These are phyloP conservation scores for Pythium rishiriense DNA, from an alignment of 352 stramenopile genomes.

Conservation along the genomic window DNA sequence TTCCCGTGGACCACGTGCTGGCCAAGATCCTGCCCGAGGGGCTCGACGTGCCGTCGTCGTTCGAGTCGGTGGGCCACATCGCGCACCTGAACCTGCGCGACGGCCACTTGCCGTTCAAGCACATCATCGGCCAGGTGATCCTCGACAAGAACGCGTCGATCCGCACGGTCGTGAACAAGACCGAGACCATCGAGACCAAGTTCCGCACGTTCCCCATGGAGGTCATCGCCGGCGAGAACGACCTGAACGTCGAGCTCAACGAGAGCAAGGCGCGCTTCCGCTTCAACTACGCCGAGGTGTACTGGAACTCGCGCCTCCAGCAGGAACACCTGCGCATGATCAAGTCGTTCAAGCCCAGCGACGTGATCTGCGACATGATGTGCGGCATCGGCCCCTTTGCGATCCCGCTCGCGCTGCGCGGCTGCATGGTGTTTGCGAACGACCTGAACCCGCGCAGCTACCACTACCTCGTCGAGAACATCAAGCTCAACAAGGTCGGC, in stretches of 20 bases:
- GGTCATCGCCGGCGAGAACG: constrained; percentile 88
- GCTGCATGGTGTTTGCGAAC: constrained; percentile 90
- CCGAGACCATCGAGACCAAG: constrained; percentile 92
- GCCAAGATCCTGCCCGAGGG: constrained; percentile 76
- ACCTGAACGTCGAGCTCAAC: constrained; percentile 88
- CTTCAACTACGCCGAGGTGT: constrained; percentile 96
- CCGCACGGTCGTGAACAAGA: constrained; percentile 98
- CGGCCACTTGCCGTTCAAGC: constrained; percentile 94
- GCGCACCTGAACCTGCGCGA: constrained; percentile 97
- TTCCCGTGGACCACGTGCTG: constrained; percentile 79
- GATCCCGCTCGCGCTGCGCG: constrained; percentile 89
- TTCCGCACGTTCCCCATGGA: constrained; percentile 98
- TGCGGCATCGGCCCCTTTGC: constrained; percentile 96
- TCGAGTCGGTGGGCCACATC: constrained; percentile 96
- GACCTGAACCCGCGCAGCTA: constrained; percentile 92
- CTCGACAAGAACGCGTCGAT: constrained; percentile 97
- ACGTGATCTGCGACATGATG: constrained; percentile 95
- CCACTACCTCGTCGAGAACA: constrained; percentile 92
- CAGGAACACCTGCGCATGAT: constrained; percentile 94
- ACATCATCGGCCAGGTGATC: constrained; percentile 97
- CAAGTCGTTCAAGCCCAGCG: constrained; percentile 49
- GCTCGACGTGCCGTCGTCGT: constrained; percentile 91
- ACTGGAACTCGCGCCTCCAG: constrained; percentile 97
- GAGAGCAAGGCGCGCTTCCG: constrained; percentile 93
- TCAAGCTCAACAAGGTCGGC: constrained; percentile 89